Evolutionary conservation across 2,329 filamentous ascomycete genomes (phyloP).

Genomic region (Colletotrichum truncatum): DNA sequence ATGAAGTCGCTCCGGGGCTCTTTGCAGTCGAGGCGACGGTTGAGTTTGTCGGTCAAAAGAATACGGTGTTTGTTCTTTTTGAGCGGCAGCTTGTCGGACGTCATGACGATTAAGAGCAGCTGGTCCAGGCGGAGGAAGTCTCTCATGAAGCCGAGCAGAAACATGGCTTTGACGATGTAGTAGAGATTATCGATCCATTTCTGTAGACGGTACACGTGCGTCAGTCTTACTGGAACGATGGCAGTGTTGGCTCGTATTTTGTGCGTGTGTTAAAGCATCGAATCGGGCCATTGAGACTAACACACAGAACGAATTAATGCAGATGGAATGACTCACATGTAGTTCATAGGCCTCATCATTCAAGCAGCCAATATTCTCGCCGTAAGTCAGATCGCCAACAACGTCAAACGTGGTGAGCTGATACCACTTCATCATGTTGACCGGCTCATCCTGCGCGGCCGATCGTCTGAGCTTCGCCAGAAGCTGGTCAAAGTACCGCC

Average conservation of each 20-base stretch:
- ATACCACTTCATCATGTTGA: slow-evolving; percentile 32
- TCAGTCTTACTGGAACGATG: not conserved
- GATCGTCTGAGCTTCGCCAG: slow-evolving; percentile 21
- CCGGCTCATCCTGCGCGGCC: not conserved
- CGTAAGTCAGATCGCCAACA: slow-evolving; percentile 30
- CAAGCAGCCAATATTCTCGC: slow-evolving; percentile 30
- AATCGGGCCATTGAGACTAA: not conserved
- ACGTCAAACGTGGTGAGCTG: slow-evolving; percentile 26
- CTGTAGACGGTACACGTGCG: not conserved
- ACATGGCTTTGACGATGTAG: slow-evolving; percentile 14
- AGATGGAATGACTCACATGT: not conserved
- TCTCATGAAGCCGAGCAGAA: slow-evolving; percentile 8
- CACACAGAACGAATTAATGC: not conserved
- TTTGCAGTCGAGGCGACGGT: not conserved
- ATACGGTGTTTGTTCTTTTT: slow-evolving; percentile 4
- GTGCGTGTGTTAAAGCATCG: too few relatives aligned
- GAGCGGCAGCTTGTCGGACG: not conserved
- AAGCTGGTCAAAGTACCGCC: slow-evolving; percentile 36
- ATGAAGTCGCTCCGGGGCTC: slow-evolving; percentile 6
- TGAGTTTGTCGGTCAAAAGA: not conserved
- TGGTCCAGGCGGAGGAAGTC: slow-evolving; percentile 6
- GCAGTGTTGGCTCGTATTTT: too few relatives aligned
- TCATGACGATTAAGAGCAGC: slow-evolving; percentile 4
- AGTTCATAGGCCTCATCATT: slow-evolving; percentile 20
- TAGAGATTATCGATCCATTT: slow-evolving; percentile 17